Evolutionary conservation across 352 stramenopile genomes (phyloP).

Genomic region (Pythium rhizo-oryzae): DNA sequence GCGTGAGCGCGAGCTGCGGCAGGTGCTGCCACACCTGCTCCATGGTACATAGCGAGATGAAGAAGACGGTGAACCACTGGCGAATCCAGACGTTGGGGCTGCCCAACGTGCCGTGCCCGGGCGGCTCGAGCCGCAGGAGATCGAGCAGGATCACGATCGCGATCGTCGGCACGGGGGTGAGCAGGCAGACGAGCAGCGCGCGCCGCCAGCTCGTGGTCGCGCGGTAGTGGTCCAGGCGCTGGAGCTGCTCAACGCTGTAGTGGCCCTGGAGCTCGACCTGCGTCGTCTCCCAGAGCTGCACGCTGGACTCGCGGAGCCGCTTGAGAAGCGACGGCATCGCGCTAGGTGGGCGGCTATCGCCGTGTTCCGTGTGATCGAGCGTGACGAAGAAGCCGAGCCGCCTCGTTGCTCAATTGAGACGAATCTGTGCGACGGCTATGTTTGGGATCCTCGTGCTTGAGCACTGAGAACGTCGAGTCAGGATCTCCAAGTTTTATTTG

Average conservation of each 20-base stretch:
- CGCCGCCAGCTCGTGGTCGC: neutral
- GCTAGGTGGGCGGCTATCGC: neutral
- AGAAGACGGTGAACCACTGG: neutral
- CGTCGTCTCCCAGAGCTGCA: constrained; percentile 9
- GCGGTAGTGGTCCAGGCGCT: constrained; percentile 9
- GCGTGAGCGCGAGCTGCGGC: neutral
- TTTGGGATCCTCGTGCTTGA: too few species aligned
- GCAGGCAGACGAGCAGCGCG: neutral
- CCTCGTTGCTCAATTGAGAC: too few species aligned
- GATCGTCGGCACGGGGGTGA: constrained; percentile 12
- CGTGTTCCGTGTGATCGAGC: neutral
- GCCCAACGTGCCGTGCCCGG: neutral
- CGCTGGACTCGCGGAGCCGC: neutral
- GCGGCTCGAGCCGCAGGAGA: constrained; percentile 7
- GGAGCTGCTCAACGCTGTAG: constrained; percentile 16
- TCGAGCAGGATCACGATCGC: constrained; percentile 2
- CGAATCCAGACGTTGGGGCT: constrained; percentile 12
- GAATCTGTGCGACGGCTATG: too few species aligned
- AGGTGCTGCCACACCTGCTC: constrained; percentile 14
- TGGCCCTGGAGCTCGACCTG: constrained; percentile 23
- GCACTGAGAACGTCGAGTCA: too few species aligned
- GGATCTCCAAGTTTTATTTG: too few species aligned
- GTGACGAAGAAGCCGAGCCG: too few species aligned
- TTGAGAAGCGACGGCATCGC: neutral
- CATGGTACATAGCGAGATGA: constrained; percentile 4